Conservation (phyloP, 768 basidiomycete genomes). For the Exsudoporus frostii region DNA sequence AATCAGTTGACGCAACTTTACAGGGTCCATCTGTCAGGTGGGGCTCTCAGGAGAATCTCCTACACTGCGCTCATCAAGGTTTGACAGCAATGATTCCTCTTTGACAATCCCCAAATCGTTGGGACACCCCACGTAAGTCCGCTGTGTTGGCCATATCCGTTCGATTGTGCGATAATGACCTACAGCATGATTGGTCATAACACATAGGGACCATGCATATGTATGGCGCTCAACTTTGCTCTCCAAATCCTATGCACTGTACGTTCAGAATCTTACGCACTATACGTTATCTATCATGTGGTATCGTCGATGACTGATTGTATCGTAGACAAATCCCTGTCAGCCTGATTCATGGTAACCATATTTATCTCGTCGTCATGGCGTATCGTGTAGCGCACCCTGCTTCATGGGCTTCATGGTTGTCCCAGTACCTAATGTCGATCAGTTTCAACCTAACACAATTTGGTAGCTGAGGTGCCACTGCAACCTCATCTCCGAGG, state of each 20-base stretch:
- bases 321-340: neutral
- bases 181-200: neutral
- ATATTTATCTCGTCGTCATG: constrained; percentile 20
- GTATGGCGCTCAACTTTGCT: neutral
- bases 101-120: constrained; percentile 16
- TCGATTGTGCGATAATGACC: constrained; percentile 13
- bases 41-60: constrained; percentile 6
- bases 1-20: constrained; percentile 15
- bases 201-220: neutral
- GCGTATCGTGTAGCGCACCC: neutral
- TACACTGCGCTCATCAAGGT: constrained; percentile 21
- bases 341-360: neutral
- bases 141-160: constrained; percentile 7
- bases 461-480: neutral
- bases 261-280: neutral
- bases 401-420: neutral
- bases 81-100: constrained; percentile 27
- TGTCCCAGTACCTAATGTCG: neutral
- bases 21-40: constrained; percentile 26
- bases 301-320: too few species aligned
- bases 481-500: neutral
- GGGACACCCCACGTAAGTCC: constrained; percentile 21
- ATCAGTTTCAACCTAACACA: neutral
- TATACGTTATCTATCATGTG: neutral
- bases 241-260: neutral